Conservation (phyloP, 2,329 filamentous ascomycete genomes). For the Claviceps purpurea region DNA sequence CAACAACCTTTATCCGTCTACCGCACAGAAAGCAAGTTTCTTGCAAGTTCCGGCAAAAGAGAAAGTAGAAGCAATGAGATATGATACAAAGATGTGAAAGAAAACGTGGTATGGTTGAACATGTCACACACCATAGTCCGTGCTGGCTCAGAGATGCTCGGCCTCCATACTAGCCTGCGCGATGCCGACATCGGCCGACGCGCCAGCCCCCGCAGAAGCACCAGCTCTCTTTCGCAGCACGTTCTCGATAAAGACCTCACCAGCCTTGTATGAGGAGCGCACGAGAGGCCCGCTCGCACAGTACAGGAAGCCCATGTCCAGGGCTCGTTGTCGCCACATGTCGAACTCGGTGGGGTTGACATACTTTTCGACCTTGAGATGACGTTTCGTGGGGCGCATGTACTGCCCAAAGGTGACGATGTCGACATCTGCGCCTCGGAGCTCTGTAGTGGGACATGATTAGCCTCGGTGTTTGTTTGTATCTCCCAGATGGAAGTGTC, state of each 20-base stretch:
- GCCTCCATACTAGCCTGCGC: constrained; percentile 26
- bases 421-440: constrained; percentile 71
- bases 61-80: no score
- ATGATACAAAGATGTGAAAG: no score
- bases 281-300: constrained; percentile 89
- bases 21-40: no score
- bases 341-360: constrained; percentile 87
- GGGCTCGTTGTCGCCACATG: constrained; percentile 73
- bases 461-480: background rate
- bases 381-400: constrained; percentile 96
- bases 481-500: no score
- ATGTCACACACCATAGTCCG: no score
- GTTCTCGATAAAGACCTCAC: constrained; percentile 97
- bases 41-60: no score
- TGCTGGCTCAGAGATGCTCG: constrained; percentile 10
- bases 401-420: constrained; percentile 99
- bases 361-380: constrained; percentile 95
- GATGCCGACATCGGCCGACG: constrained; percentile 15
- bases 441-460: constrained; percentile 34
- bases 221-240: constrained; percentile 71
- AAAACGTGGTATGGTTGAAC: no score
- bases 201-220: constrained; percentile 19
- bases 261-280: constrained; percentile 91
- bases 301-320: constrained; percentile 95
- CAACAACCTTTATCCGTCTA: no score